Evolutionary conservation across 1,284 basidiomycete genomes (phyloP).

Genomic region (Omphalotus olearius): DNA sequence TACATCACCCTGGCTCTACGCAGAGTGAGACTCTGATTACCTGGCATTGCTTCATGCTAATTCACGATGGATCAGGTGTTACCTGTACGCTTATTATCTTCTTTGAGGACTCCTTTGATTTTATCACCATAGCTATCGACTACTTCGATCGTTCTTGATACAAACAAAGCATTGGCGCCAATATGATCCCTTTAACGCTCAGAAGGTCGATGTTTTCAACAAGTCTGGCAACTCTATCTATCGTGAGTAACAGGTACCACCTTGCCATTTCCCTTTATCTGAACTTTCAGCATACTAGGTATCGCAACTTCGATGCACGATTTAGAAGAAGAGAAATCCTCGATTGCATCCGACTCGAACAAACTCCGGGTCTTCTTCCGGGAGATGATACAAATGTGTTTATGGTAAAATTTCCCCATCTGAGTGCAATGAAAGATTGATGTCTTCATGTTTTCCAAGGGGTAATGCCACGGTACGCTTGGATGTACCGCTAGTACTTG

Average conservation of each 20-base stretch:
- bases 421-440: background rate
- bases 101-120: background rate
- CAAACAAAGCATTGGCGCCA: constrained; percentile 68
- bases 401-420: constrained; percentile 49
- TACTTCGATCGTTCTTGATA: constrained; percentile 75
- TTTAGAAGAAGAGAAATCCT: constrained; percentile 46
- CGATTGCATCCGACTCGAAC: constrained; percentile 40
- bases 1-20: constrained; percentile 88
- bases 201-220: constrained; percentile 83
- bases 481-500: background rate
- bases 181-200: constrained; percentile 83
- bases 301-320: constrained; percentile 68
- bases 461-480: constrained; percentile 71
- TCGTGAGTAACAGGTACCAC: constrained; percentile 39
- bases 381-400: constrained; percentile 86
- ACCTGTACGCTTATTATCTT: constrained; percentile 41
- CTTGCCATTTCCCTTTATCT: background rate
- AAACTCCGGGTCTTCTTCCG: constrained; percentile 67
- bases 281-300: constrained; percentile 33
- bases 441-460: constrained; percentile 34
- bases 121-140: constrained; percentile 66
- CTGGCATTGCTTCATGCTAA: background rate
- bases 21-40: constrained; percentile 62
- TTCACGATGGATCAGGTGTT: constrained; percentile 42
- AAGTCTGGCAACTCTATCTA: constrained; percentile 78